Evolutionary conservation across 345 rosid species (phyloP).

Genomic region (Excoecaria cochinchinensis): DNA sequence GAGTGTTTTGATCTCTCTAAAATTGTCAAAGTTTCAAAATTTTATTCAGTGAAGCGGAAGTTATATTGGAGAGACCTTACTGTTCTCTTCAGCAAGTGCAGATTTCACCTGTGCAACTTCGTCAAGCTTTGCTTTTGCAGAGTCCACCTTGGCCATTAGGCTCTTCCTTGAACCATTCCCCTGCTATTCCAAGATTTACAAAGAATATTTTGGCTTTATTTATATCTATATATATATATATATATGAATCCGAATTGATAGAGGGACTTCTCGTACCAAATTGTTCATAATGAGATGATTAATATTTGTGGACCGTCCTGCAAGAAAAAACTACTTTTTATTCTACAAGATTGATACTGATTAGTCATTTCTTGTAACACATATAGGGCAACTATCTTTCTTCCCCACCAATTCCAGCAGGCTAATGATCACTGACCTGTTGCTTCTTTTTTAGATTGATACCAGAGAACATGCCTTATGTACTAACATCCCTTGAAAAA

Average conservation of each 20-base stretch:
- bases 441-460: not conserved
- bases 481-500: not conserved
- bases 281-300: constrained; percentile 1
- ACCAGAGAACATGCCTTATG: not conserved
- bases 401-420: not conserved
- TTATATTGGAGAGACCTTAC: constrained; percentile 42
- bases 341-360: not conserved
- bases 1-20: too few species aligned
- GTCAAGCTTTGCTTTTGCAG: constrained; percentile 53
- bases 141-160: constrained; percentile 39
- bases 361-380: not conserved
- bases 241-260: not conserved
- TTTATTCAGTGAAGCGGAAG: not conserved
- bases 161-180: constrained; percentile 30
- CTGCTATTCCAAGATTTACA: constrained; percentile 28
- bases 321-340: constrained; percentile 4
- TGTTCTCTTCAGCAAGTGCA: constrained; percentile 41
- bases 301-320: constrained; percentile 28
- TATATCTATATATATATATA: not conserved
- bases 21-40: not conserved
- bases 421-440: not conserved
- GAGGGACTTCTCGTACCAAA: constrained; percentile 25
- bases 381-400: not conserved
- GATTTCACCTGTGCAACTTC: constrained; percentile 42
- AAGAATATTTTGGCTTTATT: constrained; percentile 1